Evolutionary conservation across 257 asterid genomes (phyloP).

Genomic region (Cruciata laevipes): DNA sequence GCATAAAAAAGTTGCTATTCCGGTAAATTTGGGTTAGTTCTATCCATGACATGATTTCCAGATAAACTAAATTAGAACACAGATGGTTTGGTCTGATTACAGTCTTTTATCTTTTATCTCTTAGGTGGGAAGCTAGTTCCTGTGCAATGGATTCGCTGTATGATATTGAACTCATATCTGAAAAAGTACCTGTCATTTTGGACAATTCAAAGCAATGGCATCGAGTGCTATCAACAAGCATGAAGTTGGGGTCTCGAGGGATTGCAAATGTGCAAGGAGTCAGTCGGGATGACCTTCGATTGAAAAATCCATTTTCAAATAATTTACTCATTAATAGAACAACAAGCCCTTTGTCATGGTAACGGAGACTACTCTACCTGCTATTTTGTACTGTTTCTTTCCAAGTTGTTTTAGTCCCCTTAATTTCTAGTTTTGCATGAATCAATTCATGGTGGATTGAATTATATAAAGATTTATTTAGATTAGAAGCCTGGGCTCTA

Average conservation of each 20-base stretch:
- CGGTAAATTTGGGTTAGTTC: too few relatives aligned
- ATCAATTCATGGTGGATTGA: too few relatives aligned
- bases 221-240: constrained; percentile 74
- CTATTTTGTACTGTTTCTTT: constrained; percentile 10
- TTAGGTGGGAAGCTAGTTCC: constrained; percentile 74
- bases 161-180: constrained; percentile 68
- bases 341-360: constrained; percentile 91
- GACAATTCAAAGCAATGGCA: constrained; percentile 86
- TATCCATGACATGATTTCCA: too few relatives aligned
- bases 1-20: too few relatives aligned
- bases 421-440: too few relatives aligned
- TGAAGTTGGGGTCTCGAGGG: constrained; percentile 89
- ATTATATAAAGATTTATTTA: too few relatives aligned
- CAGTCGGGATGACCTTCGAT: constrained; percentile 57
- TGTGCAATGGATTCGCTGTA: constrained; percentile 79
- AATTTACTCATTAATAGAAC: constrained; percentile 87
- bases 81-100: too few relatives aligned
- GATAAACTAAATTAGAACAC: too few relatives aligned
- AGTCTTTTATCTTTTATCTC: too few relatives aligned
- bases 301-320: constrained; percentile 45
- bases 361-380: constrained; percentile 18
- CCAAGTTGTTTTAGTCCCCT: not conserved
- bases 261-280: constrained; percentile 75
- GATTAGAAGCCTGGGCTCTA: too few relatives aligned
- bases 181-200: constrained; percentile 71